Conservation (phyloP, 2,329 filamentous ascomycete genomes). For the Dothistroma pini region DNA sequence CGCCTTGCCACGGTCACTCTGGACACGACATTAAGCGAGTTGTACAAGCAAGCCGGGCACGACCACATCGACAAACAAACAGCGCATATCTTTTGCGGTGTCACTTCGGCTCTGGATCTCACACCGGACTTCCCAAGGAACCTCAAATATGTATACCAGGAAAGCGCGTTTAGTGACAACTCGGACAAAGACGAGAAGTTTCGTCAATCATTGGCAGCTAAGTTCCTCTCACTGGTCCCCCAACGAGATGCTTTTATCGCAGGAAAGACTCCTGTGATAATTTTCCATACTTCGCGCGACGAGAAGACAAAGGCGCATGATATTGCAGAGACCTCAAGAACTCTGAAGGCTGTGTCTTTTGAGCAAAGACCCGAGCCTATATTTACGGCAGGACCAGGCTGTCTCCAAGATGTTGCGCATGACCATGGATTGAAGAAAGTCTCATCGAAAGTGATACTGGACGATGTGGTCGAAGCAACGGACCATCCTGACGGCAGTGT, state of each 20-base stretch:
- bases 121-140: conserved; percentile 10
- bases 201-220: conserved; percentile 6
- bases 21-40: conserved; percentile 6
- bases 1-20: conserved; percentile 4
- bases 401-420: neutral
- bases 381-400: conserved; percentile 1
- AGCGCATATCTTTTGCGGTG: conserved; percentile 10
- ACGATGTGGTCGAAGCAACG: conserved; percentile 7
- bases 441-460: conserved; percentile 7
- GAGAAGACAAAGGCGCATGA: conserved; percentile 2
- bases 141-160: conserved; percentile 10
- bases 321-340: conserved; percentile 2
- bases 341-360: neutral
- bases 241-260: conserved; percentile 11
- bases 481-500: conserved; percentile 6
- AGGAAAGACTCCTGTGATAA: conserved; percentile 3
- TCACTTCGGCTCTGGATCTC: conserved; percentile 9
- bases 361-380: conserved; percentile 6
- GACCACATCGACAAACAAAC: neutral
- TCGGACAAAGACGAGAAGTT: conserved; percentile 1
- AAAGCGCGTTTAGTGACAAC: conserved; percentile 5
- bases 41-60: conserved; percentile 6
- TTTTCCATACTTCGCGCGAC: conserved; percentile 1
- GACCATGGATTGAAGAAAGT: neutral
- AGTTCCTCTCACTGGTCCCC: conserved; percentile 7